Conservation (phyloP, 768 basidiomycete species). For the Amylocystis lapponica region DNA sequence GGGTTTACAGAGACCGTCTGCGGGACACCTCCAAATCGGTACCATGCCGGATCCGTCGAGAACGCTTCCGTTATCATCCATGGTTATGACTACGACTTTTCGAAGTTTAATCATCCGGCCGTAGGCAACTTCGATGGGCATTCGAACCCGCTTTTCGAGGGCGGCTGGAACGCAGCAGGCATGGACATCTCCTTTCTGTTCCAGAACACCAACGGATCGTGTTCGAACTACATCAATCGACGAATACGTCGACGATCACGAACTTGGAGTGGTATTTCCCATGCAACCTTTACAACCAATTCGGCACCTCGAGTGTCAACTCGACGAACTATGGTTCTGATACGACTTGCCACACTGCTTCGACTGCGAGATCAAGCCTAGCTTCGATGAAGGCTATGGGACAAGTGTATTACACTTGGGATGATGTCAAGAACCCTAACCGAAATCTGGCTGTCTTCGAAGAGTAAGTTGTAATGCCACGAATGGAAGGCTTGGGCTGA, state of each 20-base stretch:
- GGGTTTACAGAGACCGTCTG: slow-evolving; percentile 96
- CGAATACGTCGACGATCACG: slow-evolving; percentile 58
- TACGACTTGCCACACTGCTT: slow-evolving; percentile 69
- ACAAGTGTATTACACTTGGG: slow-evolving; percentile 93
- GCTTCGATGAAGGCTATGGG: slow-evolving; percentile 52
- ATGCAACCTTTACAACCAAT: slow-evolving; percentile 85
- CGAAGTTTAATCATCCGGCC: slow-evolving; percentile 77
- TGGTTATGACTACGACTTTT: slow-evolving; percentile 90
- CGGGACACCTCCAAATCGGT: slow-evolving; percentile 79
- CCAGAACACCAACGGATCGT: slow-evolving; percentile 85
- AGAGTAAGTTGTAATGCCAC: slow-evolving; percentile 51
- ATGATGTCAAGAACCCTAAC: slow-evolving; percentile 58
- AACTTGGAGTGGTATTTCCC: slow-evolving; percentile 94
- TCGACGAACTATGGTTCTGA: slow-evolving; percentile 56
- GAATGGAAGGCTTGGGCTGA: background rate
- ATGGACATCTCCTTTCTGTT: slow-evolving; percentile 94
- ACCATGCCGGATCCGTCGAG: slow-evolving; percentile 71
- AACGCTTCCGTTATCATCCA: slow-evolving; percentile 87
- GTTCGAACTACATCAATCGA: slow-evolving; percentile 71
- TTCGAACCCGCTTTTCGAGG: slow-evolving; percentile 78
- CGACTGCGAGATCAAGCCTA: slow-evolving; percentile 48
- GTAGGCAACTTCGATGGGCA: slow-evolving; percentile 70
- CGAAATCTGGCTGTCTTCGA: slow-evolving; percentile 93
- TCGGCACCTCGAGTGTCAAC: slow-evolving; percentile 56
- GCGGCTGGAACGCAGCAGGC: slow-evolving; percentile 71